These are phyloP conservation scores for Beauveria sp. DNA, from an alignment of 2,329 filamentous ascomycete species.

Conservation along the genomic window DNA sequence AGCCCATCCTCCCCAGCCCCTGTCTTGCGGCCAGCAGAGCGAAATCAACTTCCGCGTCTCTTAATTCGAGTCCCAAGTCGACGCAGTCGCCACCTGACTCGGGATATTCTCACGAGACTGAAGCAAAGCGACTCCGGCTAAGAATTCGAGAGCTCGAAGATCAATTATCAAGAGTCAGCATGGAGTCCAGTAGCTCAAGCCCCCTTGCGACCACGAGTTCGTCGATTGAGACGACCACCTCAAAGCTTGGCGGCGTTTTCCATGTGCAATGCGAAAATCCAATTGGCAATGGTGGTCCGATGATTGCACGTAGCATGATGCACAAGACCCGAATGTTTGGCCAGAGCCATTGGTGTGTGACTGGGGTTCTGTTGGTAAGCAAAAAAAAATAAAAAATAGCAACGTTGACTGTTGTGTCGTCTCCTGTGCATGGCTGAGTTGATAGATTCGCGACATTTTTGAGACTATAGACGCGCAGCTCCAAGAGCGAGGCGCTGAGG, in stretches of 20 bases:
- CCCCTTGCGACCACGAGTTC: conserved; percentile 14
- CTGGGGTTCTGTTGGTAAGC: conserved; percentile 37
- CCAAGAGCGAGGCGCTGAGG: conserved; percentile 29
- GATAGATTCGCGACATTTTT: conserved; percentile 36
- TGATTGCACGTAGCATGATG: conserved; percentile 34
- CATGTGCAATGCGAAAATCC: conserved; percentile 32
- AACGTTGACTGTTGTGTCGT: no score
- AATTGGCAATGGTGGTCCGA: conserved; percentile 21
- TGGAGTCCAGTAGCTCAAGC: neutral
- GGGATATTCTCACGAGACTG: conserved; percentile 12
- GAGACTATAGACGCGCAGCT: conserved; percentile 34
- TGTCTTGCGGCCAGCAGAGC: neutral
- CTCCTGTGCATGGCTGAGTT: conserved; percentile 8
- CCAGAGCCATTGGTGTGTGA: conserved; percentile 47
- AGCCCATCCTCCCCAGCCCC: neutral
- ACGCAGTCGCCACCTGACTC: conserved; percentile 10
- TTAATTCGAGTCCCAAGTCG: neutral
- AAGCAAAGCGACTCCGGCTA: conserved; percentile 11
- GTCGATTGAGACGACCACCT: conserved; percentile 29
- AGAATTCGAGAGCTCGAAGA: conserved; percentile 37
- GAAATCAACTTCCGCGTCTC: neutral
- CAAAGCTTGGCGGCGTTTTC: conserved; percentile 34
- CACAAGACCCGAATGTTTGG: conserved; percentile 52
- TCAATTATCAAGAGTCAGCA: conserved; percentile 24
- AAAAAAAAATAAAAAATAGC: no score